Conservation (phyloP, 192 early-diverging fungal genomes). For the Coemansia sp. region DNA sequence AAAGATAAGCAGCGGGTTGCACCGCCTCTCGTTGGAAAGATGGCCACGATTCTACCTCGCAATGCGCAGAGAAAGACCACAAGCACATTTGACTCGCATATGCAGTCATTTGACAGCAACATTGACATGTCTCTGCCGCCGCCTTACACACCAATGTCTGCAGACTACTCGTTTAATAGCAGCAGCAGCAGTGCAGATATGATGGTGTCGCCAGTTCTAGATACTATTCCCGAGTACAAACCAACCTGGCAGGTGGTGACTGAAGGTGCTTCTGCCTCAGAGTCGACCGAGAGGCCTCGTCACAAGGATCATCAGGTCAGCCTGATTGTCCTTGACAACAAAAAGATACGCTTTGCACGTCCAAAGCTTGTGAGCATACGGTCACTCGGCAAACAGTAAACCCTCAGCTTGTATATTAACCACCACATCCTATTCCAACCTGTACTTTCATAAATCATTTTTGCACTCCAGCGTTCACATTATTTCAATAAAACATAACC, state of each 20-base stretch:
- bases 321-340: slow-evolving; percentile 36
- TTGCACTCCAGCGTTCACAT: too few species aligned
- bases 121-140: too few species aligned
- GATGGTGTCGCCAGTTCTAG: not conserved
- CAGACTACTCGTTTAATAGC: not conserved
- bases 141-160: not conserved
- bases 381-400: slow-evolving; percentile 7
- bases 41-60: slow-evolving; percentile 4
- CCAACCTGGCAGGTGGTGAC: not conserved
- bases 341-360: slow-evolving; percentile 38
- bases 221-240: not conserved
- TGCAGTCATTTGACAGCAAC: not conserved
- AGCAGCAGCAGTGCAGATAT: not conserved
- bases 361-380: slow-evolving; percentile 36
- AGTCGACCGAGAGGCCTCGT: slow-evolving; percentile 7
- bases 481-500: too few species aligned
- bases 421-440: too few species aligned
- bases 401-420: too few species aligned
- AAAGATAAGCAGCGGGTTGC: slow-evolving; percentile 5
- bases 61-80: not conserved
- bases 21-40: slow-evolving; percentile 3
- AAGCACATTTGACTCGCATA: slow-evolving; percentile 1
- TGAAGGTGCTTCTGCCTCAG: not conserved
- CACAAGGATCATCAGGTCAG: slow-evolving; percentile 4
- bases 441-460: too few species aligned